Percentiles rank a stretch among this genome's conserved stretches.
phyloP scores from a whole-genome alignment of 177 flowering plant genomes.

The Vitis hybrid region DNA sequence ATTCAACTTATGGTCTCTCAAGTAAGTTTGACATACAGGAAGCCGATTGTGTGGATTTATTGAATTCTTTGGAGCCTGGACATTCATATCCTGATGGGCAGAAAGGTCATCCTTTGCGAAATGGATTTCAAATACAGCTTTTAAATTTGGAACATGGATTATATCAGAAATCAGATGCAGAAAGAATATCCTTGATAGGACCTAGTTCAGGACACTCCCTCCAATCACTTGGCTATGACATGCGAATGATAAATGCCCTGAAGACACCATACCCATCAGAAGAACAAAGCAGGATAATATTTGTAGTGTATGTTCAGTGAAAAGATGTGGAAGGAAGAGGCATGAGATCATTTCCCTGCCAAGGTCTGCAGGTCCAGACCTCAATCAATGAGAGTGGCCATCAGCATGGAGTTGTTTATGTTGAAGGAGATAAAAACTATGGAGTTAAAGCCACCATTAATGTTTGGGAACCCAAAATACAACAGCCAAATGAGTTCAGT shows the following conservation, averaged over 20 bases:
- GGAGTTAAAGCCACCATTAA: constrained; percentile 97
- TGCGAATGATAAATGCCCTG: constrained; percentile 73
- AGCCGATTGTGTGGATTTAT: too few species aligned
- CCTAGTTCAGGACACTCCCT: too few species aligned
- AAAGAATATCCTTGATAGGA: too few species aligned
- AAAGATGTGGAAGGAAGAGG: constrained; percentile 89
- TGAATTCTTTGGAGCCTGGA: too few species aligned
- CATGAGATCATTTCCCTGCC: constrained; percentile 69
- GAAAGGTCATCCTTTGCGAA: too few species aligned
- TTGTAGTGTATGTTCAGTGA: constrained; percentile 85
- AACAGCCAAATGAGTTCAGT: constrained; percentile 90
- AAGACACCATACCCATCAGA: constrained; percentile 82
- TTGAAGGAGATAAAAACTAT: constrained; percentile 80
- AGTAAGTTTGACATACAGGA: too few species aligned
- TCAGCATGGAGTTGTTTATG: constrained; percentile 97
- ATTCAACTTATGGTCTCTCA: too few species aligned
- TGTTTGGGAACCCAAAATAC: constrained; percentile 91
- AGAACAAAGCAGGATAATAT: constrained; percentile 85
- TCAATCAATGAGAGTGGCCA: constrained; percentile 80
- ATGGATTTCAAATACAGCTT: too few species aligned
- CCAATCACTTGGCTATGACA: constrained; percentile 79
- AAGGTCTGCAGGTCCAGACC: constrained; percentile 82
- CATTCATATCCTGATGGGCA: too few species aligned
- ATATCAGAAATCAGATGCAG: too few species aligned
- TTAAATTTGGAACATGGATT: too few species aligned